Base-by-base conservation (phyloP, 257 asterid genomes). In the Solanum sitiens region DNA sequence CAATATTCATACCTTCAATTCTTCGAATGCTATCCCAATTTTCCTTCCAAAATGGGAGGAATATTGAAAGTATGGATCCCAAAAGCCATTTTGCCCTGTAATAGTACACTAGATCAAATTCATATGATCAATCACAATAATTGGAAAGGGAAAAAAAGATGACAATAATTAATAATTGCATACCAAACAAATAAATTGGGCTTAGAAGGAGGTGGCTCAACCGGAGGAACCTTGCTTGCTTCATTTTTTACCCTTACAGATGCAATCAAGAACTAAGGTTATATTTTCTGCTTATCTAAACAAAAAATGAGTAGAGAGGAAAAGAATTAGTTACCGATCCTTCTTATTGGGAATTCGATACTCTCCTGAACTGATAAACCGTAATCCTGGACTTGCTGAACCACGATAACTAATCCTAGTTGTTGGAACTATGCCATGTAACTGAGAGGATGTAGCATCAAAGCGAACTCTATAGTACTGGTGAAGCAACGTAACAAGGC, bases 71-170 rank as follows among this genome's bases (percentile, higher is more conserved):
- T 50, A 91, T 53, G 25, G 94, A 91, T 32, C 96, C 96, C 88
- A 94, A 44, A 42, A 94, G 87, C 94, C 94, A 93, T 89, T 93
- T 95, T 61, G 87, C 86, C 98, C 98, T 94, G 92, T 88, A 83
- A 85, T 63, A 63, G 32, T 63, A 63, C 71, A n/a, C 71, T n/a
- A 63, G 71, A 63, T 63, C 71, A 77, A 77, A n/a, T 44, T 25
- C 6, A 76, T 6, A 76, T 76, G 37, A 42, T 75, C 83, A 42
- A 61, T 61, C 30, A 61, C 30, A 21, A 61, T 61, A 63, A 63
- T n/a, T 23, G 71, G 15, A 63, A 7, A 4, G 15, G 0, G 20
- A 53, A 56, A 56, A 4, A 53, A 53, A 53, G 3, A 23, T 40
- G 61, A 80, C 20, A 53, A 32, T 47, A 47, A 42, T 44, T 77